A percentile compares a stretch with the other conserved stretches of the same genome.
These are phyloP conservation scores for Tetrapisispora taiwanensis DNA, from an alignment of 805 yeast species.

Conservation along the genomic window DNA sequence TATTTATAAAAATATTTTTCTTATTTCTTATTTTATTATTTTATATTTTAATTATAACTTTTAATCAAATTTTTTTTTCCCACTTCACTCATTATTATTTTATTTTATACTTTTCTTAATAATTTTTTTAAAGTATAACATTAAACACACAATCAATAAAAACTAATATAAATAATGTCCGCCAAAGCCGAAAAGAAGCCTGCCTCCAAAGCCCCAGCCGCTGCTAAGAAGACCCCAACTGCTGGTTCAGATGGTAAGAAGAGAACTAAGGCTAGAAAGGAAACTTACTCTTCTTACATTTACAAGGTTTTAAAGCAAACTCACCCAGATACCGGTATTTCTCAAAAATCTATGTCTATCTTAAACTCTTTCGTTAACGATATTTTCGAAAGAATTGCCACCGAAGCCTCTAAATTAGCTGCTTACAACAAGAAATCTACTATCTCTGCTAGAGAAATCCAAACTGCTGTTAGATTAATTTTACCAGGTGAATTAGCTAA, in stretches of 20 bases:
- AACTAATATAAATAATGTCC: constrained; percentile 41
- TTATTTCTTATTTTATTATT: neutral
- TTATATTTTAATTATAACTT: too few relatives aligned
- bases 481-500: constrained; percentile 98
- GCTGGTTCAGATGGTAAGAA: constrained; percentile 72
- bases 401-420: constrained; percentile 96
- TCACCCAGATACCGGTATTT: constrained; percentile 99
- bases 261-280: constrained; percentile 94
- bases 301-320: constrained; percentile 98
- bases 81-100: too few relatives aligned
- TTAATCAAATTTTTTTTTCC: too few relatives aligned
- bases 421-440: constrained; percentile 98
- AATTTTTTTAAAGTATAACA: neutral
- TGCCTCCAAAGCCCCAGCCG: constrained; percentile 96
- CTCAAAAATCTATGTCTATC: constrained; percentile 97
- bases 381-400: constrained; percentile 94
- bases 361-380: constrained; percentile 98
- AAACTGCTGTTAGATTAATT: constrained; percentile 96
- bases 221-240: constrained; percentile 74
- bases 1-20: neutral
- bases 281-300: constrained; percentile 94
- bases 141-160: neutral
- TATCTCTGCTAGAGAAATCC: constrained; percentile 96
- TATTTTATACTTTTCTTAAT: too few relatives aligned
- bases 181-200: constrained; percentile 41